Percentiles rank a stretch among this genome's conserved stretches.
These are phyloP conservation scores for Phytophthora idaei DNA, from an alignment of 352 stramenopile genomes.

Conservation along the genomic window DNA sequence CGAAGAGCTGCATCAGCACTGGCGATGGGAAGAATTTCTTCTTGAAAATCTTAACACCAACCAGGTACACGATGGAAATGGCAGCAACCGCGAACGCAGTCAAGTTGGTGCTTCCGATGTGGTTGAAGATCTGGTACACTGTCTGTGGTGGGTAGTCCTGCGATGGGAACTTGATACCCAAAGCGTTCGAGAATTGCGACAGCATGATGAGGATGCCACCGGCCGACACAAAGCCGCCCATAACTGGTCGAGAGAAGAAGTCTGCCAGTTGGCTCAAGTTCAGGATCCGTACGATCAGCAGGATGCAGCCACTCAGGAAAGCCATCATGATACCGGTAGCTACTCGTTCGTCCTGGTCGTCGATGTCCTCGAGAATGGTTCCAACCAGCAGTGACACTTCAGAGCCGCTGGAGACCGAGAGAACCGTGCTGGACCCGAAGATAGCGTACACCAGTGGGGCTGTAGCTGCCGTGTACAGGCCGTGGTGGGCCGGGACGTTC, in stretches of 20 bases:
- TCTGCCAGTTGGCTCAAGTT: constrained; percentile 85
- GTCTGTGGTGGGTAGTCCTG: constrained; percentile 60
- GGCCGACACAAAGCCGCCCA: constrained; percentile 91
- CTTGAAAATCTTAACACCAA: constrained; percentile 47
- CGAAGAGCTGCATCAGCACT: constrained; percentile 41
- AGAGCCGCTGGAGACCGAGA: constrained; percentile 81
- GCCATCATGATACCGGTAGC: constrained; percentile 56
- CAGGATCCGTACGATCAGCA: constrained; percentile 72
- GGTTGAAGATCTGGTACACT: constrained; percentile 62
- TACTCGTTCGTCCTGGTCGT: constrained; percentile 44
- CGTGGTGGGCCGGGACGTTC: constrained; percentile 85
- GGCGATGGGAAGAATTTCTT: constrained; percentile 44
- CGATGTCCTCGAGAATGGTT: constrained; percentile 59
- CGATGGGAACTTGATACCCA: constrained; percentile 72
- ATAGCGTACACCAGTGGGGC: constrained; percentile 86
- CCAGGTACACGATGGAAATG: constrained; percentile 60
- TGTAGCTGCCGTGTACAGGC: constrained; percentile 87
- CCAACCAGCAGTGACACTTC: constrained; percentile 61
- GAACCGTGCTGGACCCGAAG: constrained; percentile 81
- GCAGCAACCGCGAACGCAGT: constrained; percentile 73
- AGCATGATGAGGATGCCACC: constrained; percentile 90
- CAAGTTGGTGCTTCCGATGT: constrained; percentile 71
- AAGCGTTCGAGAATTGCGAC: constrained; percentile 85
- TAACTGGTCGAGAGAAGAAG: constrained; percentile 91
- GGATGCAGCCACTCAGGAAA: constrained; percentile 86